Conservation (phyloP, 2,329 filamentous ascomycete species). For the Bimuria novae-zelandiae region DNA sequence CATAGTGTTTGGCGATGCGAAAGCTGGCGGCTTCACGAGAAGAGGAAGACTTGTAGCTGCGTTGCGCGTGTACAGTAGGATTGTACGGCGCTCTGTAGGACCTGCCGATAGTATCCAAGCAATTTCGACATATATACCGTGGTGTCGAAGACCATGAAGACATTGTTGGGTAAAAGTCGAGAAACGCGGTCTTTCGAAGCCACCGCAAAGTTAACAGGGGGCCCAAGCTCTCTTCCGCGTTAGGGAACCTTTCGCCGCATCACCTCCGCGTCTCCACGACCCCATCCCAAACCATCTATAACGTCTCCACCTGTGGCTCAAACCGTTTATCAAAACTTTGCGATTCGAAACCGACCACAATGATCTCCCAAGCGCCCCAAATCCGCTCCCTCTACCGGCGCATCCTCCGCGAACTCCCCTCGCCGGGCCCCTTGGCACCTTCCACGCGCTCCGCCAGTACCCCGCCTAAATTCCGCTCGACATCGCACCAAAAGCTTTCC, state of each 20-base stretch:
- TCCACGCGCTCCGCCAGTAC: constrained; percentile 48
- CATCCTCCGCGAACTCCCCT: constrained; percentile 85
- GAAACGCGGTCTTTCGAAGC: constrained; percentile 7
- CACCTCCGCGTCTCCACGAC: constrained; percentile 22
- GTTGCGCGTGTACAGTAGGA: neutral
- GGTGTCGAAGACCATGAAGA: constrained; percentile 17
- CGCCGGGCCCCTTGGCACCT: constrained; percentile 57
- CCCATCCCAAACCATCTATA: neutral
- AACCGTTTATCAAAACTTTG: neutral
- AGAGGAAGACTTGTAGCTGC: constrained; percentile 4
- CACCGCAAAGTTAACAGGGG: constrained; percentile 16
- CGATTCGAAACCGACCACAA: constrained; percentile 20
- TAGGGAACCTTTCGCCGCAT: constrained; percentile 37
- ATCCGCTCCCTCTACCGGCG: constrained; percentile 83
- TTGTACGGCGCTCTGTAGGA: neutral
- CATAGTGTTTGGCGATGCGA: constrained; percentile 1
- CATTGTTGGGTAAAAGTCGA: neutral
- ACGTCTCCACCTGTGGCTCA: too few relatives aligned
- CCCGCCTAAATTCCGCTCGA: constrained; percentile 36
- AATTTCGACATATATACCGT: constrained; percentile 27
- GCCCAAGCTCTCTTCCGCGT: constrained; percentile 30
- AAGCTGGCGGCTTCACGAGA: neutral
- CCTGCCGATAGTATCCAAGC: constrained; percentile 16
- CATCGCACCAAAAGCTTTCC: constrained; percentile 49
- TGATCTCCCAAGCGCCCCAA: constrained; percentile 50